Conservation (phyloP, 345 rosid species). For the Iberis pinnata region DNA sequence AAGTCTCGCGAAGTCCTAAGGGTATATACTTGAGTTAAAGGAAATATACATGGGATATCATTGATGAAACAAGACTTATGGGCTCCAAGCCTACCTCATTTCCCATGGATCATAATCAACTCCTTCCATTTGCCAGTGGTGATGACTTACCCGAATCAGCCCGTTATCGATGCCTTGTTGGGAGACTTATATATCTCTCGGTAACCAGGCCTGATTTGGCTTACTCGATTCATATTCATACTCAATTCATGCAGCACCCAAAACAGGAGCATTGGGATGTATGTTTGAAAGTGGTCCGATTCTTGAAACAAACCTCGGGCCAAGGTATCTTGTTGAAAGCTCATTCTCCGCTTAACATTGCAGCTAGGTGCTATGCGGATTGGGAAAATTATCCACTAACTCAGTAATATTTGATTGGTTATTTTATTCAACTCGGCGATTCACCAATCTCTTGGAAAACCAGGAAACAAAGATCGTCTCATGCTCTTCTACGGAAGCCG, state of each 20-base stretch:
- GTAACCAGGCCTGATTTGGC: background rate
- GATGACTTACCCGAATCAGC: no score
- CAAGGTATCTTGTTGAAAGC: background rate
- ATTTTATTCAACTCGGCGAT: background rate
- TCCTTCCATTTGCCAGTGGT: background rate
- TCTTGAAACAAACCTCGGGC: background rate
- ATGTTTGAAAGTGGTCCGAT: background rate
- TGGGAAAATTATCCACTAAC: background rate
- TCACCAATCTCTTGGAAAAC: background rate
- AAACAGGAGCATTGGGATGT: background rate
- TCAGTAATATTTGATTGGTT: background rate
- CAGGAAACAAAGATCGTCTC: background rate
- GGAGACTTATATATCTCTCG: background rate
- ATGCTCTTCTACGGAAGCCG: background rate
- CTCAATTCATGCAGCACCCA: background rate
- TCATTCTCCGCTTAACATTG: background rate
- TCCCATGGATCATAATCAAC: no score
- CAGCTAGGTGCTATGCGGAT: background rate
- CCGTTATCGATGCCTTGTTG: background rate
- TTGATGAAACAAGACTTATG: no score
- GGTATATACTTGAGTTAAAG: no score
- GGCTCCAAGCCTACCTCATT: no score
- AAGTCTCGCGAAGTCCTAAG: no score
- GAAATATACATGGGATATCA: no score
- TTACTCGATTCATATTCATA: background rate